A percentile compares a stretch with the other conserved stretches of the same genome.
Conservation (phyloP, 1,139 yeast species). For the Saccharomyces hybrid region DNA sequence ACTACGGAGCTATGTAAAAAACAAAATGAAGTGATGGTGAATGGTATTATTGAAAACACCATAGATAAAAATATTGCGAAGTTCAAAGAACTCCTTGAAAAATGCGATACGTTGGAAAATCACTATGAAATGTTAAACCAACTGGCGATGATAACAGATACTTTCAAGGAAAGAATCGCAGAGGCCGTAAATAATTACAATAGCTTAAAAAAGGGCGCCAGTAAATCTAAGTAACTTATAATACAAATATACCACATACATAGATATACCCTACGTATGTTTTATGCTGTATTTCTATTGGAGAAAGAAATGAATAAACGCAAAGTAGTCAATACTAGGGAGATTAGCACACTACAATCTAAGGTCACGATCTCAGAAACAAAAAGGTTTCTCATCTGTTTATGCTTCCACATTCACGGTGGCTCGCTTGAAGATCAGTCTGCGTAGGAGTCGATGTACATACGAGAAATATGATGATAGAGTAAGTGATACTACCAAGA, state of each 20-base stretch:
- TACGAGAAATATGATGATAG: constrained; percentile 2
- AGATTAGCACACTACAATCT: neutral
- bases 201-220: constrained; percentile 4
- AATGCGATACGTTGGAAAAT: constrained; percentile 50
- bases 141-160: constrained; percentile 31
- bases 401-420: neutral
- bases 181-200: constrained; percentile 15
- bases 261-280: neutral
- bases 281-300: neutral
- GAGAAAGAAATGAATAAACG: neutral
- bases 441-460: neutral
- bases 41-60: constrained; percentile 33
- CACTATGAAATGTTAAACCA: constrained; percentile 67
- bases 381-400: neutral
- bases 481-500: constrained; percentile 17
- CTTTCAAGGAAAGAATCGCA: constrained; percentile 26
- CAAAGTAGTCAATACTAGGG: neutral
- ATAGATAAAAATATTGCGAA: constrained; percentile 39
- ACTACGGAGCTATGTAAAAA: constrained; percentile 33
- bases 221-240: neutral
- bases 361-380: neutral
- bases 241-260: neutral
- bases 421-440: neutral
- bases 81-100: constrained; percentile 37
- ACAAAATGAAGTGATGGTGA: constrained; percentile 28